These are phyloP conservation scores for Asclepias syriaca DNA, from an alignment of 257 asterid genomes.

Conservation along the genomic window DNA sequence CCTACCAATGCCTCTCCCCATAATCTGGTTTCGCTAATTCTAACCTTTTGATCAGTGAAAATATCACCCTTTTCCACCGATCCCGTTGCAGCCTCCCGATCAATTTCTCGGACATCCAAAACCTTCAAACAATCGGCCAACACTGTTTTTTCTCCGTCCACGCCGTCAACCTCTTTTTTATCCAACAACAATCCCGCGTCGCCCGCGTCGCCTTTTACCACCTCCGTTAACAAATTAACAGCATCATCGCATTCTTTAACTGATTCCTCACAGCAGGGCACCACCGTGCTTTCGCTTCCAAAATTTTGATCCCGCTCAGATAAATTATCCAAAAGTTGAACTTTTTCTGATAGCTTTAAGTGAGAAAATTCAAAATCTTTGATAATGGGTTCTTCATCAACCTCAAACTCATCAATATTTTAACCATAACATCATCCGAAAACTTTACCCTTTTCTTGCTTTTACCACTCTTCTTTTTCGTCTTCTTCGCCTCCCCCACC, in stretches of 20 bases:
- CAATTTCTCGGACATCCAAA: slow-evolving; percentile 13
- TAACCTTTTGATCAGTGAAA: background rate
- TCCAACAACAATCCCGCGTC: slow-evolving; percentile 18
- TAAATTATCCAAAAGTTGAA: slow-evolving; percentile 14
- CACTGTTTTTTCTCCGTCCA: slow-evolving; percentile 8
- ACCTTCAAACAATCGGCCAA: slow-evolving; percentile 8
- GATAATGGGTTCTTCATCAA: slow-evolving; percentile 11
- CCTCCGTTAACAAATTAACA: background rate
- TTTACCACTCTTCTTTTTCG: slow-evolving; percentile 25
- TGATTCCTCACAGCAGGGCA: no score
- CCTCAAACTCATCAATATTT: slow-evolving; percentile 35
- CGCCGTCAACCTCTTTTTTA: slow-evolving; percentile 8
- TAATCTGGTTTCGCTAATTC: background rate
- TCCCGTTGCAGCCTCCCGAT: background rate
- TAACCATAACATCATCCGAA: slow-evolving; percentile 43
- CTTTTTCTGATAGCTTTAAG: slow-evolving; percentile 21
- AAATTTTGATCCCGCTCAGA: slow-evolving; percentile 18
- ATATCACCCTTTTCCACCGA: background rate
- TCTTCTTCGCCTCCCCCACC: slow-evolving; percentile 25
- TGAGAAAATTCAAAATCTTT: background rate
- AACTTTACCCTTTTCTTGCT: slow-evolving; percentile 42
- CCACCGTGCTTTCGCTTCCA: slow-evolving; percentile 12
- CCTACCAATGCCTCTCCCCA: background rate
- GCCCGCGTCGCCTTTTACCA: slow-evolving; percentile 5
- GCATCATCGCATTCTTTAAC: slow-evolving; percentile 16